Evolutionary conservation across 352 stramenopile genomes (phyloP).

Genomic region (Globisporangium takayamanum): DNA sequence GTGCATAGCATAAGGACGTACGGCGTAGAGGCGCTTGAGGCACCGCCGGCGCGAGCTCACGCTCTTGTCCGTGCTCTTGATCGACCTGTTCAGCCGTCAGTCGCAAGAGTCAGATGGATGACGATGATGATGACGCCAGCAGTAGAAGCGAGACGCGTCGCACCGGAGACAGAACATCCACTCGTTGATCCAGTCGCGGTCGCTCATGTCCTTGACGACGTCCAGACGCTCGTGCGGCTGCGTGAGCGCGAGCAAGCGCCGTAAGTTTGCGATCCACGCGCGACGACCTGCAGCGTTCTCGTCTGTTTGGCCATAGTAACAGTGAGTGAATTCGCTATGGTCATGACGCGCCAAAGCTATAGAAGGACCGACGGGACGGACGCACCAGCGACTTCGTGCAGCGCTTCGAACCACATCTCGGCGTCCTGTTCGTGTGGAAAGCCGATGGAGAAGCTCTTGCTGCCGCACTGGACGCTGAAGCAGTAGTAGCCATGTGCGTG

Average conservation of each 20-base stretch:
- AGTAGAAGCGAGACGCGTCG: background rate
- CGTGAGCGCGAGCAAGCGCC: slow-evolving; percentile 39
- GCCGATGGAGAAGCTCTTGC: slow-evolving; percentile 37
- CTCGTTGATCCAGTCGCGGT: slow-evolving; percentile 76
- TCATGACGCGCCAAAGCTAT: background rate
- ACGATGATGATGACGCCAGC: background rate
- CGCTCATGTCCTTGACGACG: slow-evolving; percentile 45
- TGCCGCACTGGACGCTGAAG: slow-evolving; percentile 45
- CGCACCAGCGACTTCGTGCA: slow-evolving; percentile 54
- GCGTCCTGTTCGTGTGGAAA: slow-evolving; percentile 43
- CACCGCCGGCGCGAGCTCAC: slow-evolving; percentile 35
- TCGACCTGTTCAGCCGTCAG: slow-evolving; percentile 12
- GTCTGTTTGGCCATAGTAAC: slow-evolving; percentile 16
- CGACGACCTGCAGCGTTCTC: slow-evolving; percentile 66
- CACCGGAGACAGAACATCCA: slow-evolving; percentile 72
- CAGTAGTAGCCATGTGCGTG: slow-evolving; percentile 49
- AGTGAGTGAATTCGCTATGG: background rate
- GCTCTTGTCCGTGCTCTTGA: slow-evolving; percentile 32
- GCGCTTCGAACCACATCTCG: slow-evolving; percentile 46
- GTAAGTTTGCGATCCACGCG: slow-evolving; percentile 56
- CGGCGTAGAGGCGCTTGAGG: slow-evolving; percentile 53
- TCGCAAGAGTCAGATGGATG: background rate
- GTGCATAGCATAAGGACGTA: slow-evolving; percentile 11
- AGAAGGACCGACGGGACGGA: background rate
- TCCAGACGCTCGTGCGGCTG: slow-evolving; percentile 37